Evolutionary conservation across 2,329 filamentous ascomycete species (phyloP).

Genomic region (Epichloe scottii): DNA sequence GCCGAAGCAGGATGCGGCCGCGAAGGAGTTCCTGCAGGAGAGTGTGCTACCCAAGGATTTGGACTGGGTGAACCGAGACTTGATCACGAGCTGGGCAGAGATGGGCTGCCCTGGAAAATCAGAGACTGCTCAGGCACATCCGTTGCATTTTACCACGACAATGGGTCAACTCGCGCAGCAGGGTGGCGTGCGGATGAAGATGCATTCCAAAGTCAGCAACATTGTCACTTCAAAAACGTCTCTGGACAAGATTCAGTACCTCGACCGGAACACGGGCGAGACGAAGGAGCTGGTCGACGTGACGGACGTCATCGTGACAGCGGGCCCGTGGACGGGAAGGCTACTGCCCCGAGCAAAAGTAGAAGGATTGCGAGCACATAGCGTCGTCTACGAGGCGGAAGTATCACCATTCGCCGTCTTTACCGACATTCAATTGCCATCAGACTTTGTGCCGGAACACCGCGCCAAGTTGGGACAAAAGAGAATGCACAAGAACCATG

Average conservation of each 20-base stretch:
- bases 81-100: constrained; percentile 58
- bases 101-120: constrained; percentile 60
- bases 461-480: constrained; percentile 33
- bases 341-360: constrained; percentile 46
- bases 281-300: constrained; percentile 27
- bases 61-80: constrained; percentile 66
- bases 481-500: constrained; percentile 46
- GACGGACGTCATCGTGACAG: constrained; percentile 42
- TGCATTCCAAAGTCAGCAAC: constrained; percentile 52
- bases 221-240: constrained; percentile 44
- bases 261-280: constrained; percentile 32
- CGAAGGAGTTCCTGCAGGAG: constrained; percentile 34
- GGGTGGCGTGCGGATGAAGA: constrained; percentile 53
- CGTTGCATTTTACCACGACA: constrained; percentile 74
- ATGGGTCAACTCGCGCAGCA: constrained; percentile 68
- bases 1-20: constrained; percentile 44
- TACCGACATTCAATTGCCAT: constrained; percentile 67
- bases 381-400: constrained; percentile 49
- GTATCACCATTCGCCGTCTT: constrained; percentile 71
- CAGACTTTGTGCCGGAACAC: constrained; percentile 44
- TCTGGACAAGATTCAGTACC: constrained; percentile 50
- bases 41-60: constrained; percentile 62
- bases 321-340: constrained; percentile 51
- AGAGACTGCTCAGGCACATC: constrained; percentile 89
- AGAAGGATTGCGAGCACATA: constrained; percentile 48